A percentile compares a stretch with the other conserved stretches of the same genome.
Conservation (phyloP, 768 basidiomycete genomes). For the Tephrocybe sp. region DNA sequence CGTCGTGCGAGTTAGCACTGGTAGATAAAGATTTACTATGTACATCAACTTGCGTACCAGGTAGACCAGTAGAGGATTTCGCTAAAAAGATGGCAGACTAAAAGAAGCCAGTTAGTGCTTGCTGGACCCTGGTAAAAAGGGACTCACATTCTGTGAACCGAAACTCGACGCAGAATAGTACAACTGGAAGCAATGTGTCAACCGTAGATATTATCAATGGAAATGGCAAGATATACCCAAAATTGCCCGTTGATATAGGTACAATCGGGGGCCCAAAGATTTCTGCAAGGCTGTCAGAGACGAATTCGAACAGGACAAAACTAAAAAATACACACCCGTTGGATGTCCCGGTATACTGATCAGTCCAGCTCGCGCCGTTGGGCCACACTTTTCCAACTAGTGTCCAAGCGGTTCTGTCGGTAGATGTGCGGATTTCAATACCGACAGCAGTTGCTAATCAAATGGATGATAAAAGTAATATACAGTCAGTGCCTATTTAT, state of each 20-base stretch:
- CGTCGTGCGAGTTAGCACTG: constrained; percentile 17
- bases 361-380: constrained; percentile 48
- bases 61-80: constrained; percentile 46
- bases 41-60: constrained; percentile 24
- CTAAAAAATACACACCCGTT: not conserved
- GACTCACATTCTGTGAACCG: constrained; percentile 44
- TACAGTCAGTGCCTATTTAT: not conserved
- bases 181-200: not conserved
- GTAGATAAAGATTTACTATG: not conserved
- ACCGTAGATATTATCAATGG: not conserved
- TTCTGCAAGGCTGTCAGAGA: constrained; percentile 19
- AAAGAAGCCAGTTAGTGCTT: not conserved
- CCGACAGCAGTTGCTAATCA: constrained; percentile 34
- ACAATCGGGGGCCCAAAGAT: constrained; percentile 40
- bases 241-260: constrained; percentile 29
- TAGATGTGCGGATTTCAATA: constrained; percentile 48
- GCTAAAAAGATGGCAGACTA: constrained; percentile 56
- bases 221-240: constrained; percentile 16
- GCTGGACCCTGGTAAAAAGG: constrained; percentile 26
- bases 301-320: not conserved
- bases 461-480: no score
- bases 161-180: constrained; percentile 53
- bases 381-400: constrained; percentile 46
- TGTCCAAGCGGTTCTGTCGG: constrained; percentile 47
- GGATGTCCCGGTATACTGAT: constrained; percentile 35